Percentiles rank a stretch among this genome's conserved stretches.
Conservation (phyloP, 2,329 filamentous ascomycete species). For the Aspergillus chevalieri region DNA sequence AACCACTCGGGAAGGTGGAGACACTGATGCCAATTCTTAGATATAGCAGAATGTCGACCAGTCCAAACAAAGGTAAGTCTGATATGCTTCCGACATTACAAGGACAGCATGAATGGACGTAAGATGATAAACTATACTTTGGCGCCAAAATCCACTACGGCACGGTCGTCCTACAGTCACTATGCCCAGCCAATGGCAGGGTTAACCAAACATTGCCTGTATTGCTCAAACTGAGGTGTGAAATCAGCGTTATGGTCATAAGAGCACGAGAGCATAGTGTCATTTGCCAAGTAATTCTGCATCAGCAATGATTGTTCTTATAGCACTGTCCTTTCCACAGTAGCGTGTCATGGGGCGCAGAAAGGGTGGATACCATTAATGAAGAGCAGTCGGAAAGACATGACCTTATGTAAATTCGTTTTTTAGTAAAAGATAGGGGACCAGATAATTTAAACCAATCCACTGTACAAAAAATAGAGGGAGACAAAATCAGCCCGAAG, state of each 20-base stretch:
- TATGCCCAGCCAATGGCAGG: no score
- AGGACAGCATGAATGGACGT: background rate
- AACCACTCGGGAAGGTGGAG: background rate
- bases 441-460: background rate
- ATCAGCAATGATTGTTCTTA: no score
- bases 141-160: background rate
- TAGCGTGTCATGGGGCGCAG: no score
- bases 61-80: background rate
- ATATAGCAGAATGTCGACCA: background rate
- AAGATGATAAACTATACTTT: background rate
- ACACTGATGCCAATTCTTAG: background rate
- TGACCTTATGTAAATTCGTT: background rate
- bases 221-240: no score
- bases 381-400: background rate
- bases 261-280: no score
- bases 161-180: background rate
- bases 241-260: no score
- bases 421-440: background rate
- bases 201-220: no score
- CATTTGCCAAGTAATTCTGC: no score
- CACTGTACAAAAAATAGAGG: background rate
- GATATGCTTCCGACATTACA: no score
- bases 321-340: no score
- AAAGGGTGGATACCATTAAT: background rate
- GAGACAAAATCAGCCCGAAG: background rate